Conservation (phyloP, 2,329 filamentous ascomycete species). For the Colletotrichum phormii region DNA sequence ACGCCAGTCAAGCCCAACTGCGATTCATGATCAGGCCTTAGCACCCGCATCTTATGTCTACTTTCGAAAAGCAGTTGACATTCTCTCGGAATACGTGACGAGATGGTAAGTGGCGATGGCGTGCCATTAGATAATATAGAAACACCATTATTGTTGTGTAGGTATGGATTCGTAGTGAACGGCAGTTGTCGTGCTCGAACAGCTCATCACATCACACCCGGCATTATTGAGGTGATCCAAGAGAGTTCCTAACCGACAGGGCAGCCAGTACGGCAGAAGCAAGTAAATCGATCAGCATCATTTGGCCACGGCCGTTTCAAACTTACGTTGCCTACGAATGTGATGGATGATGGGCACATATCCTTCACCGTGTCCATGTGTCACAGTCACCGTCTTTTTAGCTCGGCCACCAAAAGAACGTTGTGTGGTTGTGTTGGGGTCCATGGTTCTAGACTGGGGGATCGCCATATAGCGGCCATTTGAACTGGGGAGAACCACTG, state of each 20-base stretch:
- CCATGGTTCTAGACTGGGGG: conserved; percentile 7
- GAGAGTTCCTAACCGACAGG: not conserved
- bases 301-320: not conserved
- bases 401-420: not conserved
- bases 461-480: conserved; percentile 21
- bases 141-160: too few relatives aligned
- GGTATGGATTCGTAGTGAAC: not conserved
- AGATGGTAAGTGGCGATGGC: not conserved
- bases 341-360: not conserved
- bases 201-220: conserved; percentile 6
- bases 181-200: conserved; percentile 21
- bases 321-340: not conserved
- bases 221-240: conserved; percentile 5
- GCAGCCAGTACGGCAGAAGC: not conserved
- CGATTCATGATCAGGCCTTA: not conserved
- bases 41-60: not conserved
- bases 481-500: not conserved
- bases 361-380: conserved; percentile 10
- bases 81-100: not conserved
- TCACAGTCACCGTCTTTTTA: not conserved
- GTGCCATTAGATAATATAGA: not conserved
- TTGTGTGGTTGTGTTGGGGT: conserved; percentile 4
- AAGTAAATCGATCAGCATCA: conserved; percentile 12
- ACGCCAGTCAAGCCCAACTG: conserved; percentile 2
- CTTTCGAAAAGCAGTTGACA: not conserved